Base-by-base conservation (phyloP, 805 yeast species). In the Yarrowia bubula region DNA sequence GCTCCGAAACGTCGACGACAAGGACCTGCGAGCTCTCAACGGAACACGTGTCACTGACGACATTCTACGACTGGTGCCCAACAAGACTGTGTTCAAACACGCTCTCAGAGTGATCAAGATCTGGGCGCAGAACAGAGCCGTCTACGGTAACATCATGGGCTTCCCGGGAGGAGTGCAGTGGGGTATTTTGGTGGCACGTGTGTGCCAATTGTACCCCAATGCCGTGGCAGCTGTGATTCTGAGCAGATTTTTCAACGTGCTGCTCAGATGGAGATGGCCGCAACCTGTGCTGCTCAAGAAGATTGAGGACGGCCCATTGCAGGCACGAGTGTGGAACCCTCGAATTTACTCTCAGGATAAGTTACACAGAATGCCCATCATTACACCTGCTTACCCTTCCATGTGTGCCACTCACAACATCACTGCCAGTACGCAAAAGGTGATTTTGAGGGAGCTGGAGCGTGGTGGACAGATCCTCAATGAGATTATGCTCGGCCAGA, bases 161-260 rank as follows among this genome's bases (percentile, higher is more conserved):
- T 95, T 93, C 76, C 99, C 98, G 0, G 99, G 99, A 72, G 99
- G 99, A 76, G 99, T 95, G 57, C 99, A 99, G 0, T 95, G 99
- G 99, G 99, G 99, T 0, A 95, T 95, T 98, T 76, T 95, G 44
- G 98, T 92, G n/a, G 99, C 98, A 1, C 82, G 99, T 71, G 91
- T 95, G 33, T 95, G 99, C 76, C 99, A 95, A 75, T 78, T 95
- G 60, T 95, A 93, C 74, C 99, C 99, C 9, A 93, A 93, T 76
- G 96, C 98, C 0, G 96, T 92, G 11, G 87, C 97, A 67, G 90
- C 98, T 0, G 91, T 89, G 2, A 88, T 95, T 62, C 87, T 95
- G n/a, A 85, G 88, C 66, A 89, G 92, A 73, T 95, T 95, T 74
- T 95, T 95, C 77, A 84, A 85, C 69, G 91, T 95, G 68, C 83